A percentile compares a stretch with the other conserved stretches of the same genome.
These are phyloP conservation scores for Heritiera fomes DNA, from an alignment of 345 rosid genomes.

Conservation along the genomic window DNA sequence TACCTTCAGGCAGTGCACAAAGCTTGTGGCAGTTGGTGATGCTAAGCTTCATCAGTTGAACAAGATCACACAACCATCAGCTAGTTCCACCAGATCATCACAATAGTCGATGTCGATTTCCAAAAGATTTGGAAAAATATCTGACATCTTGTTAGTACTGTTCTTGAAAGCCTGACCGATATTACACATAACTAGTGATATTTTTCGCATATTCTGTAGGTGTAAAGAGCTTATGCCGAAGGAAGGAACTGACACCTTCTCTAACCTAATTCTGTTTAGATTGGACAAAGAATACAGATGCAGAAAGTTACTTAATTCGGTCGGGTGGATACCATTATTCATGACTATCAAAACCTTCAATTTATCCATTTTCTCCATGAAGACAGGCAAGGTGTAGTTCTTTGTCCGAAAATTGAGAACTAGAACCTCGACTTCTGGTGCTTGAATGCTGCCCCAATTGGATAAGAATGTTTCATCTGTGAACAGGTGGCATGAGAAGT, in stretches of 20 bases:
- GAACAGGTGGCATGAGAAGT: background rate
- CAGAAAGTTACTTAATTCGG: conserved; percentile 39
- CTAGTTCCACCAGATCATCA: conserved; percentile 17
- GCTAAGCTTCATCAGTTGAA: conserved; percentile 10
- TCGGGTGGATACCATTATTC: conserved; percentile 34
- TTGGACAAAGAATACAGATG: conserved; percentile 36
- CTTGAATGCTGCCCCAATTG: conserved; percentile 39
- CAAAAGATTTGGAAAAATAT: conserved; percentile 38
- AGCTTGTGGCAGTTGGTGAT: conserved; percentile 46
- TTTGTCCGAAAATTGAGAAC: conserved; percentile 42
- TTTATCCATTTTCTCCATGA: conserved; percentile 44
- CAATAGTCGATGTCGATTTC: conserved; percentile 36
- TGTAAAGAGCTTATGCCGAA: background rate
- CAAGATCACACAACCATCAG: conserved; percentile 15
- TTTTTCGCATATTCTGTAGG: conserved; percentile 39
- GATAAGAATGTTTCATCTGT: conserved; percentile 44
- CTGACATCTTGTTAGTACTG: conserved; percentile 6
- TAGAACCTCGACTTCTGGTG: conserved; percentile 46
- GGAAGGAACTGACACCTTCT: conserved; percentile 36
- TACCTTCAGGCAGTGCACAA: conserved; percentile 37
- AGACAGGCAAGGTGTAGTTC: conserved; percentile 46
- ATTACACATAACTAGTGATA: conserved; percentile 42
- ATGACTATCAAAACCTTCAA: conserved; percentile 50
- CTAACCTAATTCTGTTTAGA: conserved; percentile 59
- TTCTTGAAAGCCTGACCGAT: conserved; percentile 25